phyloP scores from a whole-genome alignment of 2,329 filamentous ascomycete genomes.

The Colletotrichum scovillei region DNA sequence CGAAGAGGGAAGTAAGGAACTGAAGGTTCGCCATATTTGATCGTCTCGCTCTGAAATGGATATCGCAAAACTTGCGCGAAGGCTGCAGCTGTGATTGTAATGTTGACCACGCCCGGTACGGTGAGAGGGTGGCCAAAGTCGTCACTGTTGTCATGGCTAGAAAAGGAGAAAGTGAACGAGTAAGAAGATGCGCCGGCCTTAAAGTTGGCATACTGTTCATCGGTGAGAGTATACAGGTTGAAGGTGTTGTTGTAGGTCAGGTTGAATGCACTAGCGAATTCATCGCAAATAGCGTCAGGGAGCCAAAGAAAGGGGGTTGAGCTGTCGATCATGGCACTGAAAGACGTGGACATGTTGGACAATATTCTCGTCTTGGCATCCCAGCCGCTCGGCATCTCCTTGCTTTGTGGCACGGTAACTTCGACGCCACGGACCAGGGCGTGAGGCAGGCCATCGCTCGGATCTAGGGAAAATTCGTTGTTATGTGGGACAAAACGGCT shows the following conservation, averaged over 20 bases:
- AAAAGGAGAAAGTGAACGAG: constrained; percentile 68
- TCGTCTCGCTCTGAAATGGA: constrained; percentile 57
- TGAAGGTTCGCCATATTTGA: constrained; percentile 56
- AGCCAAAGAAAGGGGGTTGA: constrained; percentile 74
- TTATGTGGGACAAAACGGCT: constrained; percentile 71
- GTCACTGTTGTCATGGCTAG: constrained; percentile 65
- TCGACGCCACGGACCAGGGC: constrained; percentile 70
- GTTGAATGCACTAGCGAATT: constrained; percentile 73
- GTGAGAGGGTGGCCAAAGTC: constrained; percentile 61
- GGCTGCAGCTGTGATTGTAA: constrained; percentile 63
- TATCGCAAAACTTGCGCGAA: constrained; percentile 63
- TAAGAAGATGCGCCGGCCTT: constrained; percentile 53
- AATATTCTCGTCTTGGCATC: constrained; percentile 49
- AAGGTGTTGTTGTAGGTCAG: constrained; percentile 73
- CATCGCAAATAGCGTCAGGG: constrained; percentile 68
- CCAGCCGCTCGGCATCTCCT: constrained; percentile 52
- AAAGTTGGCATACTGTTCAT: constrained; percentile 64
- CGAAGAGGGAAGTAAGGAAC: constrained; percentile 75
- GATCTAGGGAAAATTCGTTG: constrained; percentile 67
- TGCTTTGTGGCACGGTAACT: constrained; percentile 47
- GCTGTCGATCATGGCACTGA: constrained; percentile 70
- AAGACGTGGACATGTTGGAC: constrained; percentile 58
- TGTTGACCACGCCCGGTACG: constrained; percentile 65
- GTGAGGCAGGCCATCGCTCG: constrained; percentile 66
- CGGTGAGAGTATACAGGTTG: constrained; percentile 72